These are phyloP conservation scores for Cladophialophora yegresii DNA, from an alignment of 2,329 filamentous ascomycete genomes.

Conservation along the genomic window DNA sequence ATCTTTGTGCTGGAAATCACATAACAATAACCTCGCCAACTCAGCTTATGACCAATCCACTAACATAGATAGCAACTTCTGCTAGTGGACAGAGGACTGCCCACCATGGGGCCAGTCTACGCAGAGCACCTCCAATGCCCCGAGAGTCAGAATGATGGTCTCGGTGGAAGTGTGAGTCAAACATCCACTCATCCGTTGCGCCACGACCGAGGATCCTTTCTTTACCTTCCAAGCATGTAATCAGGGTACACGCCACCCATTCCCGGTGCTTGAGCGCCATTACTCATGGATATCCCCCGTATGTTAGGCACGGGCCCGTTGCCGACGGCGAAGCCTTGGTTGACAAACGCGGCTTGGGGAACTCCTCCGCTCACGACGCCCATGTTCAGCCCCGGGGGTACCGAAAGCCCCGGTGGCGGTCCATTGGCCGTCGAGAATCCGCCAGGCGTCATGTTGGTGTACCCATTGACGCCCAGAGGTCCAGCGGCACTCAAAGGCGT, in stretches of 20 bases:
- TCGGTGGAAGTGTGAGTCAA: not conserved
- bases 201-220: not conserved
- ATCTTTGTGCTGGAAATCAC: constrained; percentile 30
- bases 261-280: constrained; percentile 37
- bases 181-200: not conserved
- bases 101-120: not conserved
- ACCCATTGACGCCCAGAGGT: constrained; percentile 61
- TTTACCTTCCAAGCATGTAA: constrained; percentile 53
- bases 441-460: constrained; percentile 55
- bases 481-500: constrained; percentile 55
- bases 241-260: constrained; percentile 48
- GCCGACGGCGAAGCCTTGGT: constrained; percentile 35
- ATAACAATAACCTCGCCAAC: constrained; percentile 13
- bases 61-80: not conserved
- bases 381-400: constrained; percentile 68
- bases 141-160: not conserved
- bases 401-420: constrained; percentile 77
- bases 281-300: constrained; percentile 39
- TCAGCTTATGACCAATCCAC: constrained; percentile 1
- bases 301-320: constrained; percentile 40
- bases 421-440: constrained; percentile 70
- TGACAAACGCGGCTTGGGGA: constrained; percentile 31
- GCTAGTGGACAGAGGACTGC: not conserved
- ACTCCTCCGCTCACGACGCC: constrained; percentile 37
- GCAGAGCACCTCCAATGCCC: not conserved